A percentile compares a stretch with the other conserved stretches of the same genome.
These are phyloP conservation scores for Stylosanthes scabra DNA, from an alignment of 331 rosid species.

Conservation along the genomic window DNA sequence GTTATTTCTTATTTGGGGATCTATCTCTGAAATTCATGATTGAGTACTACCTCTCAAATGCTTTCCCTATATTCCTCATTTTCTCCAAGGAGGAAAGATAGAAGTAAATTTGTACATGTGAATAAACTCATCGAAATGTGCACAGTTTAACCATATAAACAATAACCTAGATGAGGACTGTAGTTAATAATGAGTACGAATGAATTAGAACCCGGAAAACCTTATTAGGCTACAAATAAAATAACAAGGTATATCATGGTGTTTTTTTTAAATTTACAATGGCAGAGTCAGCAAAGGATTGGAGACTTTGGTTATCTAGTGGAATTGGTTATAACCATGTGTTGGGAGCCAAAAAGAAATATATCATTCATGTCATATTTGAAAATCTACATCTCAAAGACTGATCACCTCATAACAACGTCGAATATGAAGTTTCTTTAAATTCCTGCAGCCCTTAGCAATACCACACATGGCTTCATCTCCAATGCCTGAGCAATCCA, in stretches of 20 bases:
- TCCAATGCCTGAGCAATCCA: constrained; percentile 83
- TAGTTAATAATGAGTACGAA: neutral
- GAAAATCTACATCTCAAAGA: constrained; percentile 16
- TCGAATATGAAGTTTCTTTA: constrained; percentile 84
- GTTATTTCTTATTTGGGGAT: neutral
- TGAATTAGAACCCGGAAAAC: neutral
- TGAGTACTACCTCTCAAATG: neutral
- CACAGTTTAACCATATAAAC: constrained; percentile 13
- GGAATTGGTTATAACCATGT: neutral
- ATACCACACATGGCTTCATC: constrained; percentile 78
- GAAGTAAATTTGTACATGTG: neutral
- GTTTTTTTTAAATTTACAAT: neutral
- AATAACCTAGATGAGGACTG: constrained; percentile 17
- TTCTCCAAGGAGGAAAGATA: constrained; percentile 4
- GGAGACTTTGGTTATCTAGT: neutral
- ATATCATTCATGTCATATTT: constrained; percentile 3
- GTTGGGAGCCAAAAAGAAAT: neutral
- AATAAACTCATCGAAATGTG: neutral
- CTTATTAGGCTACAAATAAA: neutral
- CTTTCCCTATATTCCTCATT: neutral
- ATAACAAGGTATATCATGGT: neutral
- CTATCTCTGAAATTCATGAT: neutral
- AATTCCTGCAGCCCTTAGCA: constrained; percentile 73
- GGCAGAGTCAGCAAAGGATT: neutral
- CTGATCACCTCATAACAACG: constrained; percentile 78